Conservation (phyloP, 768 basidiomycete species). For the Pleurotus pulmonarius region DNA sequence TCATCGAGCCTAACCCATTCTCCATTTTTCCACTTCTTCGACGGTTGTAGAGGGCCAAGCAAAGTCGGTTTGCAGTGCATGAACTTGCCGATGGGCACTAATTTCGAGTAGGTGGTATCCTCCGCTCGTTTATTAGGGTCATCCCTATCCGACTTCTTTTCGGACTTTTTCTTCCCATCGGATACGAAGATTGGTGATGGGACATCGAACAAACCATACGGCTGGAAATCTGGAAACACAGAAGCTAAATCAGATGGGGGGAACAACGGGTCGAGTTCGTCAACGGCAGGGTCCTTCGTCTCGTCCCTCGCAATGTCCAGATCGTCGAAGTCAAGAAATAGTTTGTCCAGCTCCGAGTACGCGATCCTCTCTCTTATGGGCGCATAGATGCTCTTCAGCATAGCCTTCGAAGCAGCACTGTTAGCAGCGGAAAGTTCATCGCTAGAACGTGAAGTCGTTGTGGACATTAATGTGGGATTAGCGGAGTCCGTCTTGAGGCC, state of each 20-base stretch:
- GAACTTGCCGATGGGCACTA: constrained; percentile 72
- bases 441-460: constrained; percentile 37
- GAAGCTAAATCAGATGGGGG: constrained; percentile 49
- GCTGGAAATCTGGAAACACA: constrained; percentile 84
- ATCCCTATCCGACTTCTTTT: constrained; percentile 57
- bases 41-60: constrained; percentile 79
- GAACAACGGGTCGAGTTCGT: constrained; percentile 23
- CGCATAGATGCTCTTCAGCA: constrained; percentile 43
- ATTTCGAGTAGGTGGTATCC: constrained; percentile 71
- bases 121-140: constrained; percentile 76
- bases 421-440: constrained; percentile 25
- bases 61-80: constrained; percentile 84
- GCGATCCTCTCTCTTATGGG: constrained; percentile 62
- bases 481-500: constrained; percentile 55
- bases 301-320: constrained; percentile 22
- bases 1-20: constrained; percentile 67
- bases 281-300: constrained; percentile 19
- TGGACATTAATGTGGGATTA: constrained; percentile 49
- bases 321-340: constrained; percentile 46
- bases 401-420: constrained; percentile 30
- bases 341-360: constrained; percentile 52
- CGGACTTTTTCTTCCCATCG: constrained; percentile 50
- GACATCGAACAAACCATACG: constrained; percentile 53
- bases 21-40: constrained; percentile 65
- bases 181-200: constrained; percentile 25